Base-by-base conservation (phyloP, 306 rosid genomes). In the Morella rubra region DNA sequence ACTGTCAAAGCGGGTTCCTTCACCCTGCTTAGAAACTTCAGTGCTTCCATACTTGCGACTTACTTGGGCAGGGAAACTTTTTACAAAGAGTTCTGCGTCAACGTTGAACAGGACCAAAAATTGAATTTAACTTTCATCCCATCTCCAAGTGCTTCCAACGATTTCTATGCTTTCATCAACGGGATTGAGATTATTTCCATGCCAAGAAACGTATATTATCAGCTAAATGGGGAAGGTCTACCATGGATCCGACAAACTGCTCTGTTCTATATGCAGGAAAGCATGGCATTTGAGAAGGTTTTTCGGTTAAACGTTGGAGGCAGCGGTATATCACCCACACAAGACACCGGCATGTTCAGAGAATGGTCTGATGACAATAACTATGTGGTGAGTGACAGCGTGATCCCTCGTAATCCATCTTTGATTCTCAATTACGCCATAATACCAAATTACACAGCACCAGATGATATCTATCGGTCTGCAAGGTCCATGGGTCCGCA, bases 271-370 rank as follows among this genome's bases (percentile, higher is more conserved):
- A 46, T 76, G 5, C 3, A 76, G 62, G 46, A 81, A n/a, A 75
- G 78, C 71, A 16, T 73, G 24, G 60, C 84, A 59, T 51, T 86
- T 82, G 87, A 83, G 67, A 83, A 18, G 24, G 6, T 86, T 18
- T 51, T 75, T 19, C 79, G 87, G 81, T 22, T 86, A 54, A 76
- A 81, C 20, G 74, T 62, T 40, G 90, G 84, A 66, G 90, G 90
- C n/a, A 42, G 74, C 27, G 64, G 3, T 0, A 78, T 83, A 61
- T 6, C 62, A 44, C 78, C 85, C 5, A 22, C 20, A 59, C 51
- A 64, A 37, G 87, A 86, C 75, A 75, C 85, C 0, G 84, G 82
- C 2, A 73, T 78, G 89, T 81, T 83, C 69, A 72, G 87, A 7
- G 60, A 54, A 12, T 86, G 89, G 89, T 52, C 73, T 3, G 2